Percentiles rank a stretch among this genome's conserved stretches.
These are phyloP conservation scores for Phyllostachys edulis DNA, from an alignment of 176 grass and related monocot species.

Conservation along the genomic window DNA sequence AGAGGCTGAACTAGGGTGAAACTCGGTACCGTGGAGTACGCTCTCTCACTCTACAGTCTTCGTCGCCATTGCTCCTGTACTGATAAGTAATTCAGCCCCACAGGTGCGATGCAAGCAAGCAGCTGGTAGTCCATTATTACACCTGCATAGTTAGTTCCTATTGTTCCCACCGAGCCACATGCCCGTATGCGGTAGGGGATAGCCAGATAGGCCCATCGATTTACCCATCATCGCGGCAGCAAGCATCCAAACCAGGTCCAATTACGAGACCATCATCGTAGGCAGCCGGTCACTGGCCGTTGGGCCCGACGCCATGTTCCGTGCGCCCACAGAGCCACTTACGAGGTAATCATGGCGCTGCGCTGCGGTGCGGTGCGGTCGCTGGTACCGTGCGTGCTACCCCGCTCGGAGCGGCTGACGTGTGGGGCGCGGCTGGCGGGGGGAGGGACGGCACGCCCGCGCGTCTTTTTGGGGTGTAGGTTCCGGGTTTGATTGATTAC, in stretches of 20 bases:
- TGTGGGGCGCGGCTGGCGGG: neutral
- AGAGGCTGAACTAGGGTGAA: too few relatives aligned
- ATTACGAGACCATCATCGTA: slow-evolving; percentile 19
- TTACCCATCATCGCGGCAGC: neutral
- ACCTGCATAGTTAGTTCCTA: neutral
- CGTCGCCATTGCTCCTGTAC: neutral
- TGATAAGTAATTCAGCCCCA: neutral
- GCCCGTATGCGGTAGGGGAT: neutral
- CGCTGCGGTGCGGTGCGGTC: neutral
- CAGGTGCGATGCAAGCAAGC: neutral
- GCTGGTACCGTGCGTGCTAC: neutral
- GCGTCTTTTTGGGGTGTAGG: neutral
- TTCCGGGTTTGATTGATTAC: neutral
- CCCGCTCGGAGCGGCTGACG: neutral
- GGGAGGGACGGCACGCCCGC: neutral
- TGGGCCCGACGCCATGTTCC: neutral
- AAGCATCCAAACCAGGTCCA: neutral
- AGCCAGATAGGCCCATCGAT: neutral
- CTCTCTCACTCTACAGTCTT: neutral
- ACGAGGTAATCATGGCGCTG: slow-evolving; percentile 39
- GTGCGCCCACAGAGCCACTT: neutral
- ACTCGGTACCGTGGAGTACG: neutral
- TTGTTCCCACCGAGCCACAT: slow-evolving; percentile 31
- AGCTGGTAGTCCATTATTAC: slow-evolving; percentile 22
- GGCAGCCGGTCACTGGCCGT: neutral